Conservation (phyloP, 495 filamentous ascomycete species). For the Gamarada debralockiae region DNA sequence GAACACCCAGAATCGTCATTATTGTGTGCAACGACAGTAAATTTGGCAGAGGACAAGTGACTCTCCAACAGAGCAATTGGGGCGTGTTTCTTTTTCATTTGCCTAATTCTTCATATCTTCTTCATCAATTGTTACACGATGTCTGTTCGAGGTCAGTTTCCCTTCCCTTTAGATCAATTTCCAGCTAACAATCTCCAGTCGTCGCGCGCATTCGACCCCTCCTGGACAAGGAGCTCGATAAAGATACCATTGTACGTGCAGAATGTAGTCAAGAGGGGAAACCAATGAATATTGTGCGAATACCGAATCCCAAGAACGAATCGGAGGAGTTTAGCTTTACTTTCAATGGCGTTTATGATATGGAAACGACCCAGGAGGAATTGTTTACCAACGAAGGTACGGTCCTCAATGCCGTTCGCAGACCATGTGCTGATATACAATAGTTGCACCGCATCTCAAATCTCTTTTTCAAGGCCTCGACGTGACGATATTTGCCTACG, state of each 20-base stretch:
- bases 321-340: conserved; percentile 88
- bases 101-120: background rate
- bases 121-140: conserved; percentile 16
- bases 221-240: conserved; percentile 73
- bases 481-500: conserved; percentile 93
- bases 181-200: conserved; percentile 37
- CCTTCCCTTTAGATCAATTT: background rate
- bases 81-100: background rate
- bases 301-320: conserved; percentile 93
- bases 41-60: conserved; percentile 20
- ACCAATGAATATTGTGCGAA: conserved; percentile 66
- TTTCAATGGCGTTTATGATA: conserved; percentile 91
- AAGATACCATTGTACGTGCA: conserved; percentile 77
- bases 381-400: conserved; percentile 86
- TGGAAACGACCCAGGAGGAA: conserved; percentile 72
- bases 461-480: conserved; percentile 93
- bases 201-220: conserved; percentile 88
- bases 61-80: conserved; percentile 1
- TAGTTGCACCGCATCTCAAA: conserved; percentile 64
- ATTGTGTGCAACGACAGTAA: background rate
- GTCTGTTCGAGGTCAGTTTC: conserved; percentile 23
- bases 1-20: no score
- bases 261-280: conserved; percentile 52
- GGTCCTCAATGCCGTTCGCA: conserved; percentile 20
- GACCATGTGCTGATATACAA: conserved; percentile 4